Percentiles rank a stretch among this genome's conserved stretches.
phyloP scores from a whole-genome alignment of 2,329 filamentous ascomycete genomes.

The Fusarium sp. region DNA sequence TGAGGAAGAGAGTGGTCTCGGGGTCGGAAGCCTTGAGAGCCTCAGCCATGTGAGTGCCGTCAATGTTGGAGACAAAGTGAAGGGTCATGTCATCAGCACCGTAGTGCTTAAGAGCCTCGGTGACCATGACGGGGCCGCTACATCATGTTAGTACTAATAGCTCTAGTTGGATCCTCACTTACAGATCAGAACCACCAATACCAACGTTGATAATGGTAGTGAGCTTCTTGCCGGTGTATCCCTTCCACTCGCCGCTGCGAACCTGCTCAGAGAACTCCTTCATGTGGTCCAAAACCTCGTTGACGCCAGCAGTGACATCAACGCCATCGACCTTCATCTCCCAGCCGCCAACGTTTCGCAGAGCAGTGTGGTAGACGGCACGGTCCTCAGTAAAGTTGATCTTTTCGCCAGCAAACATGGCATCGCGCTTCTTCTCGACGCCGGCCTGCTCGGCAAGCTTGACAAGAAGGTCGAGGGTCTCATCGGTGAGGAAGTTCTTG shows the following conservation, averaged over 20 bases:
- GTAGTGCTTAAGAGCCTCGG: conserved; percentile 96
- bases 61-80: conserved; percentile 99
- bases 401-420: conserved; percentile 97
- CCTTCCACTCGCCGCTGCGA: conserved; percentile 95
- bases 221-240: conserved; percentile 96
- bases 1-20: conserved; percentile 98
- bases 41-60: conserved; percentile 97
- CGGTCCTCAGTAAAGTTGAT: conserved; percentile 99
- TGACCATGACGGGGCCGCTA: conserved; percentile 98
- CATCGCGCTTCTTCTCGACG: conserved; percentile 92
- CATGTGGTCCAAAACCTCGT: conserved; percentile 94
- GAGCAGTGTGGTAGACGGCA: conserved; percentile 93
- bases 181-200: conserved; percentile 98
- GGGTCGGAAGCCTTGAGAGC: conserved; percentile 89
- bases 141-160: conserved; percentile 21
- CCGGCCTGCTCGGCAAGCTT: conserved; percentile 93
- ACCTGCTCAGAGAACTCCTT: conserved; percentile 98
- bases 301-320: conserved; percentile 93
- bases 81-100: conserved; percentile 86
- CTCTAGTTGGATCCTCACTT: conserved; percentile 56
- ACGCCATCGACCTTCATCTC: conserved; percentile 87
- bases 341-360: conserved; percentile 90
- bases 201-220: conserved; percentile 97
- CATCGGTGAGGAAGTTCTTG: conserved; percentile 97
- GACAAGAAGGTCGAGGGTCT: conserved; percentile 87